phyloP scores from a whole-genome alignment of 805 yeast genomes.

The Cyberlindnera xylosilytica region DNA sequence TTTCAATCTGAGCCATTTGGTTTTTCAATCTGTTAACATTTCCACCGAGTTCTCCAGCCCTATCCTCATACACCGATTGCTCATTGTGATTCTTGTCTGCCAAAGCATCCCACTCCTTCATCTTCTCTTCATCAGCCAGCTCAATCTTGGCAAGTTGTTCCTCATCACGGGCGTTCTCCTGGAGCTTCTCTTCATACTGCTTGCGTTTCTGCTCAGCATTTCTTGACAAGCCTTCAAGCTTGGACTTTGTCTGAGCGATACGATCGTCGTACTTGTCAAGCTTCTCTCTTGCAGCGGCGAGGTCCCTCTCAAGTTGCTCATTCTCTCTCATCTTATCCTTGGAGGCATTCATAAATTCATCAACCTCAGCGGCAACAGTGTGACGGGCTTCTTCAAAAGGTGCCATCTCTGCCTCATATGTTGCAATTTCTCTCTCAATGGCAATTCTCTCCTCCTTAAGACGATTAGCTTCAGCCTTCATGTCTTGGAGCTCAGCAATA shows the following conservation, averaged over 20 bases:
- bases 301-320: conserved; percentile 14
- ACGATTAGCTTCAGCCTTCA: conserved; percentile 18
- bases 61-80: conserved; percentile 33
- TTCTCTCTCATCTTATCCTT: conserved; percentile 25
- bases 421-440: conserved; percentile 28
- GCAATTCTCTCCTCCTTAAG: conserved; percentile 27
- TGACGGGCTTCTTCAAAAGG: conserved; percentile 13
- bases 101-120: conserved; percentile 8
- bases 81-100: conserved; percentile 29
- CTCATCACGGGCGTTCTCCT: conserved; percentile 27
- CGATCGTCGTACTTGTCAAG: conserved; percentile 28
- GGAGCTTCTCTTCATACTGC: conserved; percentile 33
- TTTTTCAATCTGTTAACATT: conserved; percentile 35
- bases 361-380: conserved; percentile 24
- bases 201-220: conserved; percentile 29
- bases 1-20: conserved; percentile 30
- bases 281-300: conserved; percentile 31
- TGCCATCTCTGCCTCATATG: conserved; percentile 21
- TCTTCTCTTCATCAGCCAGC: conserved; percentile 7
- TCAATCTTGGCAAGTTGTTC: conserved; percentile 13
- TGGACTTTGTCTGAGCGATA: background rate
- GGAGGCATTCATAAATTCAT: conserved; percentile 28
- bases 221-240: conserved; percentile 1
- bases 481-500: conserved; percentile 45
- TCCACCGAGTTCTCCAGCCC: conserved; percentile 40